Base-by-base conservation (phyloP, 768 basidiomycete species). In the Macrolepiota albuminosa region DNA sequence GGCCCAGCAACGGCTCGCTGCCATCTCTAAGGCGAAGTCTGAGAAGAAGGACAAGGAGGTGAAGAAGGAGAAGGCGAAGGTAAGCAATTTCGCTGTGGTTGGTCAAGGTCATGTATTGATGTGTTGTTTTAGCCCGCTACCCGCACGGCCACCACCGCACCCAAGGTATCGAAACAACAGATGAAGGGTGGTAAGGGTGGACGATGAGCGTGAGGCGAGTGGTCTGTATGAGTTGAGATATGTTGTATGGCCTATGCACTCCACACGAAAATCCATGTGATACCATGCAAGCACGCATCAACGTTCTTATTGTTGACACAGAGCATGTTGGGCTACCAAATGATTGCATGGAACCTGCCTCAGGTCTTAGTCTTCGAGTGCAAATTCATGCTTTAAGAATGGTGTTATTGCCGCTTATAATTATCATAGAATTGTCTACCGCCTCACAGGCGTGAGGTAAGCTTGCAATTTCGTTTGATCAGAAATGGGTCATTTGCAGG, bases 11-110 rank as follows among this genome's bases (percentile, higher is more conserved):
- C 85, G 94, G 64, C 74, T 90, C 63, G 84, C 88, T 45, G 95
- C 95, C 66, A 95, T 97, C 73, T 77, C 86, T 63, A 96, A 96
- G 78, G 94, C 94, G 40, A 98, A 98, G 85, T 82, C 86, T 29
- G 94, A 94, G 81, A 98, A 96, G 88, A 93, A 94, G 83, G 93
- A 88, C 59, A 95, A 94, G 83, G 93, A 95, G 82, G 77, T 79
- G 56, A 93, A 92, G 85, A 97, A 93, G 83, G 77, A 91, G 85
- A 97, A 93, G 83, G 76, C 82, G 59, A 91, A 91, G 85, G 88
- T 91, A 34, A 48, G 81, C 75, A 57, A 24, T 24, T 4, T 51
- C 18, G 18, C 39, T 11, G n/a, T 14, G 9, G 13, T 56, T 6
- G 14, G 43, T 18, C 1, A 47, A 36, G 55, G 16, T 36, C 1